These are phyloP conservation scores for Cytospora piceicola DNA, from an alignment of 2,329 filamentous ascomycete genomes.

Conservation along the genomic window DNA sequence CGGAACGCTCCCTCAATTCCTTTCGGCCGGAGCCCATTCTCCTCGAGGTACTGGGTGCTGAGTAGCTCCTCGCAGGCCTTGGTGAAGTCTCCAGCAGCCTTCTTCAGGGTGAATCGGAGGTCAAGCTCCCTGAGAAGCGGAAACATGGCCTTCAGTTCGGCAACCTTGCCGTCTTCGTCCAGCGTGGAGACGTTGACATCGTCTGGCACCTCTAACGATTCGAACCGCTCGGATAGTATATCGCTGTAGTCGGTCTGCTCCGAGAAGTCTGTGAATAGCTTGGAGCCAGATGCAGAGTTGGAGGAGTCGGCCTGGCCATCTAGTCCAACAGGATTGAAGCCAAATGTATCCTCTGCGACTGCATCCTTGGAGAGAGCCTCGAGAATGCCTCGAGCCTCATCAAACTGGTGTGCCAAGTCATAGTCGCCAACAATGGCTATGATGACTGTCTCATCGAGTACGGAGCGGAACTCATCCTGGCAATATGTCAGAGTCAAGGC, in stretches of 20 bases:
- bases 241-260: constrained; percentile 30
- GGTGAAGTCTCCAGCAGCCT: constrained; percentile 68
- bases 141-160: constrained; percentile 71
- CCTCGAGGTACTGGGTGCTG: constrained; percentile 76
- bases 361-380: constrained; percentile 69
- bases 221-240: constrained; percentile 29
- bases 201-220: constrained; percentile 35
- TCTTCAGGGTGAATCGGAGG: constrained; percentile 68
- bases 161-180: constrained; percentile 64
- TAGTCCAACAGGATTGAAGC: constrained; percentile 78
- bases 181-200: constrained; percentile 44
- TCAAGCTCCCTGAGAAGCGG: constrained; percentile 68
- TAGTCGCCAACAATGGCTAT: constrained; percentile 77
- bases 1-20: constrained; percentile 83
- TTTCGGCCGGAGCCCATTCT: constrained; percentile 65
- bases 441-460: constrained; percentile 77
- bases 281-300: constrained; percentile 22
- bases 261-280: constrained; percentile 23
- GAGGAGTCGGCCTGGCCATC: constrained; percentile 40
- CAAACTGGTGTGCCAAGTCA: constrained; percentile 60
- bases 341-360: constrained; percentile 68
- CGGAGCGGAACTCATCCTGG: constrained; percentile 72
- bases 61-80: constrained; percentile 79
- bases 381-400: constrained; percentile 62
- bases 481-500: neutral